These are phyloP conservation scores for Amaranthus palmeri DNA, from an alignment of 148 eudicot genomes.

Conservation along the genomic window DNA sequence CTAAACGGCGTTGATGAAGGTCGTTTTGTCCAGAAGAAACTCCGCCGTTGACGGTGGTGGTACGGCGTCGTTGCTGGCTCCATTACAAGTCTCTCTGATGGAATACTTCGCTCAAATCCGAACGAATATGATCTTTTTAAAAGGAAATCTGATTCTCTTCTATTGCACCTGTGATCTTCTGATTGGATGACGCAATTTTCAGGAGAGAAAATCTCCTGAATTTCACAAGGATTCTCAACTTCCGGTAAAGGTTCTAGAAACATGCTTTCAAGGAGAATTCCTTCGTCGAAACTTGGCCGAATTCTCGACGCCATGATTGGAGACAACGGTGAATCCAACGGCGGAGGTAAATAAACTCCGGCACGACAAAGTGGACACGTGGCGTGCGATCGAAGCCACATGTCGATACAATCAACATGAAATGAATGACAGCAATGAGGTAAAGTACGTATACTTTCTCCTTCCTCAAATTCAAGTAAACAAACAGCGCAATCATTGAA, in stretches of 20 bases:
- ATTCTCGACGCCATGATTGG: conserved; percentile 81
- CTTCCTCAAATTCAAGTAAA: conserved; percentile 66
- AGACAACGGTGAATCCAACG: conserved; percentile 45
- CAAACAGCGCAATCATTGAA: conserved; percentile 79
- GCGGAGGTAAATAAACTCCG: conserved; percentile 32
- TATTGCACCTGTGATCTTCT: conserved; percentile 34
- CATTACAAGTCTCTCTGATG: conserved; percentile 51
- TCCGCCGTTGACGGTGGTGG: conserved; percentile 33
- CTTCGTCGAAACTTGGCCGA: conserved; percentile 60
- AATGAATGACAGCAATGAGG: conserved; percentile 77
- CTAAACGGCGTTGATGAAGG: conserved; percentile 53
- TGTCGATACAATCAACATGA: conserved; percentile 89
- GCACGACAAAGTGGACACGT: conserved; percentile 88
- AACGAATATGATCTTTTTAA: conserved; percentile 79
- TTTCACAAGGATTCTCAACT: conserved; percentile 20
- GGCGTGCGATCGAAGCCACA: conserved; percentile 83
- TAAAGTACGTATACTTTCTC: conserved; percentile 74
- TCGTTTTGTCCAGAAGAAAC: conserved; percentile 62
- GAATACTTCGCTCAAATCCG: conserved; percentile 70
- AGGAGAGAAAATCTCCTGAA: conserved; percentile 19
- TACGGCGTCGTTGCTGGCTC: conserved; percentile 69
- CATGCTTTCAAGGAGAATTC: conserved; percentile 39
- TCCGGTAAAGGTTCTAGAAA: conserved; percentile 45
- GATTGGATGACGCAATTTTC: conserved; percentile 32
- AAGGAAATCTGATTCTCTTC: conserved; percentile 34